These are phyloP conservation scores for Drechmeria coniospora DNA, from an alignment of 2,329 filamentous ascomycete genomes.

Conservation along the genomic window DNA sequence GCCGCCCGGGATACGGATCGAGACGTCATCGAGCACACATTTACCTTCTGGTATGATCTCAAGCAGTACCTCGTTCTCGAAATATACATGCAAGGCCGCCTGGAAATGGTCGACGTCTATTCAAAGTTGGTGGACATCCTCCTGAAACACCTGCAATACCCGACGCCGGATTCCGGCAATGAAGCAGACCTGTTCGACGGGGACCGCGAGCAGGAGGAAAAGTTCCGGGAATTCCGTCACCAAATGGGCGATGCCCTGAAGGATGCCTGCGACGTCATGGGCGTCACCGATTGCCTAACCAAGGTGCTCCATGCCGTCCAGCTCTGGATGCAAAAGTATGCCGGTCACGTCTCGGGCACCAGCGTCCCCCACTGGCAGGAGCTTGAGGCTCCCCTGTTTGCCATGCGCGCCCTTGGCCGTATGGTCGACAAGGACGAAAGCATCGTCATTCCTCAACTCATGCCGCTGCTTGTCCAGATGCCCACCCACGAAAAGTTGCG, in stretches of 20 bases:
- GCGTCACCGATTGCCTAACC: constrained; percentile 74
- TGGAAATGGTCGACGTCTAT: constrained; percentile 67
- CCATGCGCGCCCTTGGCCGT: constrained; percentile 86
- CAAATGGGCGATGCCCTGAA: constrained; percentile 97
- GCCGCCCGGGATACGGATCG: constrained; percentile 74
- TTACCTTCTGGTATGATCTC: constrained; percentile 95
- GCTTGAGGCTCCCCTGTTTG: constrained; percentile 86
- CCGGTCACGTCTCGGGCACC: constrained; percentile 53
- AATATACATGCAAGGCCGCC: constrained; percentile 67
- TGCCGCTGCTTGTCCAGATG: constrained; percentile 86
- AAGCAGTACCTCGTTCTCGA: constrained; percentile 93
- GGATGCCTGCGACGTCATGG: constrained; percentile 92
- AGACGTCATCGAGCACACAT: constrained; percentile 86
- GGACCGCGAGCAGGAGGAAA: constrained; percentile 89
- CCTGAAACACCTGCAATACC: constrained; percentile 80
- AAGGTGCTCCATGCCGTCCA: constrained; percentile 83
- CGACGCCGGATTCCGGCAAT: constrained; percentile 55
- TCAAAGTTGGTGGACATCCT: constrained; percentile 85
- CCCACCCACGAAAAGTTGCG: constrained; percentile 95
- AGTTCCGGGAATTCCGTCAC: constrained; percentile 91
- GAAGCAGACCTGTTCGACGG: constrained; percentile 84
- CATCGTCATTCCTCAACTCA: constrained; percentile 76
- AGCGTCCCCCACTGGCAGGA: constrained; percentile 91
- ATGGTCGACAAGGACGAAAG: constrained; percentile 88
- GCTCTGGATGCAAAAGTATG: constrained; percentile 74